Conservation (phyloP, 257 asterid genomes). For the Nicotiana sylvestris region DNA sequence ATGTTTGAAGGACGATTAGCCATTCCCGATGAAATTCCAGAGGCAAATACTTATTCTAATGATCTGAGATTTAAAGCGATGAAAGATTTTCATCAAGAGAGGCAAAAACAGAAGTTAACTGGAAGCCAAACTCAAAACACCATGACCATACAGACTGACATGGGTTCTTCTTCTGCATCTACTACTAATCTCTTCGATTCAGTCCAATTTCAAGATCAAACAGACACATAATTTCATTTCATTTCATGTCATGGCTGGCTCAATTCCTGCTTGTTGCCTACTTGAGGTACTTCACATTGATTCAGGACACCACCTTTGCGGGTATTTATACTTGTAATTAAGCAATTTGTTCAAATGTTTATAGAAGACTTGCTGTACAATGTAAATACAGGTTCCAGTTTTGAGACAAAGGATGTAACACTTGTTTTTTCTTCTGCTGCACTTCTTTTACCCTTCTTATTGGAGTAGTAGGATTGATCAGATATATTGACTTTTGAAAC, state of each 20-base stretch:
- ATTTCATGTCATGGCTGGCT: neutral
- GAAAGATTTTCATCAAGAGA: conserved; percentile 62
- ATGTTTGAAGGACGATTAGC: conserved; percentile 67
- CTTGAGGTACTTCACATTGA: neutral
- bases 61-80: conserved; percentile 78
- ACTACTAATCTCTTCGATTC: conserved; percentile 25
- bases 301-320: neutral
- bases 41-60: conserved; percentile 37
- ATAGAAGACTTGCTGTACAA: neutral
- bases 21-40: conserved; percentile 47
- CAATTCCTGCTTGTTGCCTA: neutral
- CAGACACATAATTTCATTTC: neutral
- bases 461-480: neutral
- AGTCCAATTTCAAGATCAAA: neutral
- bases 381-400: neutral
- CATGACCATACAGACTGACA: neutral
- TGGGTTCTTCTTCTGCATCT: conserved; percentile 15
- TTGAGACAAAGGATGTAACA: neutral
- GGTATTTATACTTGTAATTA: neutral
- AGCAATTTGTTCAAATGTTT: neutral
- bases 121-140: conserved; percentile 27
- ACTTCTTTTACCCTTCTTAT: neutral
- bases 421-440: neutral
- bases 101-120: conserved; percentile 30
- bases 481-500: neutral